A percentile compares a stretch with the other conserved stretches of the same genome.
Evolutionary conservation across 495 filamentous ascomycete genomes (phyloP).

Genomic region (Aspergillus ostianus): DNA sequence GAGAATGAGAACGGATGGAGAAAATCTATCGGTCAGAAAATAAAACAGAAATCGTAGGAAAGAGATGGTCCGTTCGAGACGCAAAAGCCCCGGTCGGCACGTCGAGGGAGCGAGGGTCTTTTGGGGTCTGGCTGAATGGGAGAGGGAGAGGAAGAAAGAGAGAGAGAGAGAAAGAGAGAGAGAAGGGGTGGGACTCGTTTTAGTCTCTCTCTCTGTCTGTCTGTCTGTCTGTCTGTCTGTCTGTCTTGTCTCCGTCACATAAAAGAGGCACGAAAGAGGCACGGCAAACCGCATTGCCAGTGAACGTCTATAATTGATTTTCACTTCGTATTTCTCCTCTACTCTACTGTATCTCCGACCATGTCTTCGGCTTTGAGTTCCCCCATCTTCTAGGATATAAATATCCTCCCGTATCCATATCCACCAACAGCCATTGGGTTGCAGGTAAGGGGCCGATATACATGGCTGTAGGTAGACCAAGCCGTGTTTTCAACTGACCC

Average conservation of each 20-base stretch:
- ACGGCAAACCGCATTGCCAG: no score
- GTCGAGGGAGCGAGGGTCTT: constrained; percentile 9
- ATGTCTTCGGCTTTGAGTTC: not conserved
- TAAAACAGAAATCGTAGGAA: not conserved
- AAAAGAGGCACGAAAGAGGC: not conserved
- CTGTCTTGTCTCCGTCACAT: no score
- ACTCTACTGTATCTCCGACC: not conserved
- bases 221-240: no score
- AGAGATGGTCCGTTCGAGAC: not conserved
- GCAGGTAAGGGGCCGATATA: not conserved
- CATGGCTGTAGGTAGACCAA: not conserved
- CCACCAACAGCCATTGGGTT: not conserved
- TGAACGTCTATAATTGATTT: not conserved
- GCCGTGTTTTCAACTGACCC: no score
- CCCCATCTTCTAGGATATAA: not conserved
- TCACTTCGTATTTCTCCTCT: no score
- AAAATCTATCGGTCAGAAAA: not conserved
- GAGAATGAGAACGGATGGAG: not conserved
- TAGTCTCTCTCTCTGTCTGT: not conserved
- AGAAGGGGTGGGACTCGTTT: constrained; percentile 17
- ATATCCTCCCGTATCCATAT: not conserved
- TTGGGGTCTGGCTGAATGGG: not conserved
- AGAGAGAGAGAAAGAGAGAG: constrained; percentile 8
- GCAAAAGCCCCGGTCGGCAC: not conserved
- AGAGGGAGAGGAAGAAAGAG: constrained; percentile 14